A percentile compares a stretch with the other conserved stretches of the same genome.
Conservation (phyloP, 139 green algal species). For the Chlamydomonas sphaeroides region DNA sequence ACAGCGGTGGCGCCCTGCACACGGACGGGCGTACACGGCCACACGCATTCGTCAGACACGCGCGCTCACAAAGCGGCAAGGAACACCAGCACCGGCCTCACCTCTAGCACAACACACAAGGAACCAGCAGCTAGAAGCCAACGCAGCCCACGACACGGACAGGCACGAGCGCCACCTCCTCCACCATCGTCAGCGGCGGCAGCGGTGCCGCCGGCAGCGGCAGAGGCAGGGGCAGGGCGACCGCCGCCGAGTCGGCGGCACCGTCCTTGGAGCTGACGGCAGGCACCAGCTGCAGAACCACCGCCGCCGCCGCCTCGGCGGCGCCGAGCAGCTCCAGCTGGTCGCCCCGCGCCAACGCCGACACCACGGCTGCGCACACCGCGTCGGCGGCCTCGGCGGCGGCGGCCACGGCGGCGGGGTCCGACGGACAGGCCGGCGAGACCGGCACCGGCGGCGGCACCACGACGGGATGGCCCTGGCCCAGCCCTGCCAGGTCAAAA, state of each 20-base stretch:
- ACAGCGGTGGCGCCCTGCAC: too few relatives aligned
- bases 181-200: neutral
- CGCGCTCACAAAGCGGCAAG: too few relatives aligned
- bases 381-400: neutral
- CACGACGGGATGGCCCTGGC: too few relatives aligned
- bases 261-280: neutral
- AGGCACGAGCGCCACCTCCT: constrained; percentile 10
- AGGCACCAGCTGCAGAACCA: constrained; percentile 14
- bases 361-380: neutral
- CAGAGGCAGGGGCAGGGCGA: neutral
- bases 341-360: constrained; percentile 8
- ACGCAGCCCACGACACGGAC: neutral
- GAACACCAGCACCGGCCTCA: too few relatives aligned
- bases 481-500: neutral
- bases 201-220: neutral
- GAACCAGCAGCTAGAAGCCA: too few relatives aligned
- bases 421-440: neutral
- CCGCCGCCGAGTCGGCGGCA: neutral
- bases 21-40: too few relatives aligned
- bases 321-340: constrained; percentile 1
- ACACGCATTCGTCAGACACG: too few relatives aligned
- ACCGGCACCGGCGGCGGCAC: neutral
- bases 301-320: constrained; percentile 9
- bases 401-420: neutral
- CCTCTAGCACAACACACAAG: too few relatives aligned